Conservation (phyloP, 2,329 filamentous ascomycete species). For the Paecilomyces niveus region DNA sequence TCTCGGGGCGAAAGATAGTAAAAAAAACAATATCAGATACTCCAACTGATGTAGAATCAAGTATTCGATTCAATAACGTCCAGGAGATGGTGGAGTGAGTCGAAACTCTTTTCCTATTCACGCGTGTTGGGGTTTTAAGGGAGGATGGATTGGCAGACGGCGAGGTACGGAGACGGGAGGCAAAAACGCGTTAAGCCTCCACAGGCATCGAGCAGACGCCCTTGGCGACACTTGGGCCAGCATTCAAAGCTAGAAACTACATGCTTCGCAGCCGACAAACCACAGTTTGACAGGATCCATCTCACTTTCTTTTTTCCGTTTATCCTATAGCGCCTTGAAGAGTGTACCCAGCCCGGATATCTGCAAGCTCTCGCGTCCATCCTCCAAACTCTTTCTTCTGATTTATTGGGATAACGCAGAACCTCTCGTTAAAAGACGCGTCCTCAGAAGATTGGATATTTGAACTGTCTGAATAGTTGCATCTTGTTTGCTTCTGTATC, state of each 20-base stretch:
- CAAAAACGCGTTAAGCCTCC: slow-evolving; percentile 8
- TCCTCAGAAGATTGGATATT: neutral
- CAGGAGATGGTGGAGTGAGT: neutral
- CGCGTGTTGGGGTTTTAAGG: slow-evolving; percentile 1
- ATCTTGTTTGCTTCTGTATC: neutral
- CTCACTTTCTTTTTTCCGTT: neutral
- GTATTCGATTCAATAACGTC: neutral
- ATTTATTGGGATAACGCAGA: neutral
- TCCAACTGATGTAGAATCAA: neutral
- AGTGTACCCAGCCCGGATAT: neutral
- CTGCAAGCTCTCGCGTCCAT: neutral
- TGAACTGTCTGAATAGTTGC: neutral
- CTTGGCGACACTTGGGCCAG: neutral
- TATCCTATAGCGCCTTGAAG: neutral
- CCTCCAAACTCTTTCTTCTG: neutral
- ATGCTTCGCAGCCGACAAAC: neutral
- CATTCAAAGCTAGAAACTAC: neutral
- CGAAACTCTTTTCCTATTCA: neutral
- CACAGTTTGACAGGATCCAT: neutral
- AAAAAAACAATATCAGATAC: neutral
- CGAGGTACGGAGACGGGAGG: slow-evolving; percentile 5
- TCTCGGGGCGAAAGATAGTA: neutral
- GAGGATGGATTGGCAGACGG: slow-evolving; percentile 4
- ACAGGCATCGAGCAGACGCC: slow-evolving; percentile 2
- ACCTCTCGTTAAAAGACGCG: neutral